phyloP scores from a whole-genome alignment of 495 filamentous ascomycete genomes.

The Patellaria atrata region DNA sequence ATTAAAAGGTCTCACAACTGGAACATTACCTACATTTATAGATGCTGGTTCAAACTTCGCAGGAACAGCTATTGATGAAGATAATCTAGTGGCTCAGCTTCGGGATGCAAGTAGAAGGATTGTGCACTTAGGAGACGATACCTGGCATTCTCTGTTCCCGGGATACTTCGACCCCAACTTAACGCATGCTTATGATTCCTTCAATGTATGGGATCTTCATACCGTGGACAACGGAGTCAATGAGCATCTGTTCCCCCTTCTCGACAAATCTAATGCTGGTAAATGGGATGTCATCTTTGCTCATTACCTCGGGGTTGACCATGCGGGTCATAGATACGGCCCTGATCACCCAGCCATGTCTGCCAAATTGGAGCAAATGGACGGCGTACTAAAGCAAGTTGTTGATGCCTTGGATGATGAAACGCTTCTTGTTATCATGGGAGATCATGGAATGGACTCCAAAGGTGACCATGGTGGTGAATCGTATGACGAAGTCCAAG shows the following conservation, averaged over 20 bases:
- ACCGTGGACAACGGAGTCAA: slow-evolving; percentile 95
- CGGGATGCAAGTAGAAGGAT: slow-evolving; percentile 65
- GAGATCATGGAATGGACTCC: slow-evolving; percentile 93
- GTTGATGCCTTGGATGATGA: slow-evolving; percentile 62
- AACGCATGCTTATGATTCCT: slow-evolving; percentile 79
- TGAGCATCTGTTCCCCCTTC: slow-evolving; percentile 75
- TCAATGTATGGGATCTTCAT: slow-evolving; percentile 96
- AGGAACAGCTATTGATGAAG: slow-evolving; percentile 92
- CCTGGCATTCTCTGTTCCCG: slow-evolving; percentile 86
- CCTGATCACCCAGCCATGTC: slow-evolving; percentile 87
- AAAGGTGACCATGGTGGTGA: slow-evolving; percentile 97
- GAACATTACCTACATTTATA: slow-evolving; percentile 86
- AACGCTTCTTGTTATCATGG: slow-evolving; percentile 88
- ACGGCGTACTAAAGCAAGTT: slow-evolving; percentile 57
- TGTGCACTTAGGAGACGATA: slow-evolving; percentile 91
- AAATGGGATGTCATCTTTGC: slow-evolving; percentile 89
- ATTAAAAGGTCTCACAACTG: slow-evolving; percentile 87
- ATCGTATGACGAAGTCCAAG: slow-evolving; percentile 86
- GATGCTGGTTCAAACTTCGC: slow-evolving; percentile 92
- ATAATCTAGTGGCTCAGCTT: slow-evolving; percentile 80
- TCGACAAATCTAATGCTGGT: slow-evolving; percentile 43
- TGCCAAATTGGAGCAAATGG: slow-evolving; percentile 84
- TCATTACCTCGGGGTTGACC: slow-evolving; percentile 90
- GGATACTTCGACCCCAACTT: slow-evolving; percentile 77
- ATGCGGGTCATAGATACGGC: slow-evolving; percentile 92